Evolutionary conservation across 1,139 yeast genomes (phyloP), one percentile per base, ranked within the genome.

Genomic region (Kodamaea plutei): DNA sequence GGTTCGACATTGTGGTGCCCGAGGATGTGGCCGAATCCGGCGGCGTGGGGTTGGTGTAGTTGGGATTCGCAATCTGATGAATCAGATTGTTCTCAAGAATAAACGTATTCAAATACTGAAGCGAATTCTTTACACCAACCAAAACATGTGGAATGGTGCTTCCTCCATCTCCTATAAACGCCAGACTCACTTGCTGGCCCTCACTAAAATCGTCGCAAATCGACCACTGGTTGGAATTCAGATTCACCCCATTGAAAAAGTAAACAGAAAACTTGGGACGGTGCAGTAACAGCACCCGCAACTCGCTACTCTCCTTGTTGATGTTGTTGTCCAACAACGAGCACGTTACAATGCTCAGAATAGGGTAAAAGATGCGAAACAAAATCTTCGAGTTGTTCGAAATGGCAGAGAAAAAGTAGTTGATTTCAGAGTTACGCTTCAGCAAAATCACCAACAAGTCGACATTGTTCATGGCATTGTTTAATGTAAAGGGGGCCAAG

Each of bases 141-240:
- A 52, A 63, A 37, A 66, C 72, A 47, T 76, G 83, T 2, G 81
- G 80, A 6, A 67, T 61, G 13, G 63, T 54, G 8, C 61, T 53
- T 3, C 75, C 76, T 3, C 70, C 71, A 19, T 69, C 84, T 10
- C 77, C 77, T 26, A 64, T 58, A 47, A 64, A 75, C 0, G 91
- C 89, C 39, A 66, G 71, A 36, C 76, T 75, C 8, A 83, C 91
- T 50, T 83, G 89, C 47, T 80, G 87, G 15, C 84, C 88, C 45
- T 82, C 91, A 37, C 85, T 78, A 45, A 83, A 83, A 55, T 83
- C 93, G 38, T 82, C 91, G 54, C 91, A 82, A 16, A 81, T 77
- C 2, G 84, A 77, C 93, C 93, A 83, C 47, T 80, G 87, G 50
- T 82, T 81, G 23, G 72, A 57, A 39, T 65, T 63, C 26, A 73